phyloP scores from a whole-genome alignment of 352 stramenopile genomes.

The Halophytophthora polymorphica region DNA sequence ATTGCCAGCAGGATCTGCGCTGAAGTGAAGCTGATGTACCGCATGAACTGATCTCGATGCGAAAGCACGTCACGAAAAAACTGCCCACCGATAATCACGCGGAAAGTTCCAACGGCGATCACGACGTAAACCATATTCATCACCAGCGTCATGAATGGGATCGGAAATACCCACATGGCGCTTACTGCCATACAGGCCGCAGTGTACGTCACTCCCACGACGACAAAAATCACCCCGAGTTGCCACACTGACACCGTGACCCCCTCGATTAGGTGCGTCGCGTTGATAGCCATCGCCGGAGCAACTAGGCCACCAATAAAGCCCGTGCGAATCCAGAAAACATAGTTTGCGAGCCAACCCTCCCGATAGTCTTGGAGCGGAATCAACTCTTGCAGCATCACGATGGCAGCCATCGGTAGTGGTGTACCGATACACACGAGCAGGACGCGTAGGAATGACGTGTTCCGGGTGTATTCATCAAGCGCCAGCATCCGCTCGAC shows the following conservation, averaged over 20 bases:
- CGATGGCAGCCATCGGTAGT: slow-evolving; percentile 14
- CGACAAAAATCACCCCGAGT: slow-evolving; percentile 1
- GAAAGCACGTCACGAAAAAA: slow-evolving; percentile 6
- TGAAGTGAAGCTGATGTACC: slow-evolving; percentile 1
- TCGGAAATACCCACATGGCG: slow-evolving; percentile 15
- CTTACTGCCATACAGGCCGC: slow-evolving; percentile 4
- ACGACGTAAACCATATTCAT: slow-evolving; percentile 8
- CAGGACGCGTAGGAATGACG: slow-evolving; percentile 11
- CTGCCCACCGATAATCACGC: slow-evolving; percentile 1
- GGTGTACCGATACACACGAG: slow-evolving; percentile 16
- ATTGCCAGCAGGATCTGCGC: slow-evolving; percentile 15
- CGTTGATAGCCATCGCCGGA: slow-evolving; percentile 4
- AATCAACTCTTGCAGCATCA: slow-evolving; percentile 12
- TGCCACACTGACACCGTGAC: slow-evolving; percentile 7
- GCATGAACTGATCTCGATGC: slow-evolving; percentile 6
- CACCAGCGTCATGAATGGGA: slow-evolving; percentile 17
- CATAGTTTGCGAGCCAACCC: slow-evolving; percentile 20
- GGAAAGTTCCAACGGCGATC: slow-evolving; percentile 2
- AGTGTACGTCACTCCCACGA: slow-evolving; percentile 4
- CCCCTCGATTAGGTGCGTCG: slow-evolving; percentile 5
- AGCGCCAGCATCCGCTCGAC: slow-evolving; percentile 23
- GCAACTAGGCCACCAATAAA: slow-evolving; percentile 1
- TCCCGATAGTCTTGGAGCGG: slow-evolving; percentile 10
- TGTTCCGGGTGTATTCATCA: slow-evolving; percentile 18
- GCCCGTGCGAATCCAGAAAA: slow-evolving; percentile 15